phyloP scores from a whole-genome alignment of 305 asterid species.

The Andrographis paniculata region DNA sequence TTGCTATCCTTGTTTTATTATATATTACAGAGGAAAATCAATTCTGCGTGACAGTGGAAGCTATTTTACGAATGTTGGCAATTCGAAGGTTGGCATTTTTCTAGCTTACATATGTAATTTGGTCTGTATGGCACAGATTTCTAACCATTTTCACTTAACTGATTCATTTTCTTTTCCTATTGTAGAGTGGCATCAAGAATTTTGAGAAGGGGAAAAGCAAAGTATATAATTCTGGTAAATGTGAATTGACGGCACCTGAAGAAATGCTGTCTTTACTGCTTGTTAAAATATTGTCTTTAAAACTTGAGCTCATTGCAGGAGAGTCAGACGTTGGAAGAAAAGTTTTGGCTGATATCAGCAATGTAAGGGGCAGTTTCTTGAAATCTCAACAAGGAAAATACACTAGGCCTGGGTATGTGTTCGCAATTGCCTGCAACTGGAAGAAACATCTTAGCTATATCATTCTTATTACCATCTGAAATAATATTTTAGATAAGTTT shows the following conservation, averaged over 20 bases:
- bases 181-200: constrained; percentile 21
- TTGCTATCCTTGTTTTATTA: not conserved
- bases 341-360: constrained; percentile 76
- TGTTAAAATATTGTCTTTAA: constrained; percentile 15
- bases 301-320: constrained; percentile 34
- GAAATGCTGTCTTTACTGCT: not conserved
- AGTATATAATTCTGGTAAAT: constrained; percentile 37
- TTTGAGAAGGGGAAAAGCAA: constrained; percentile 44
- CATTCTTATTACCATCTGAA: constrained; percentile 1
- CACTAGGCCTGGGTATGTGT: constrained; percentile 46
- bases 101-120: not conserved
- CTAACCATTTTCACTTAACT: constrained; percentile 1
- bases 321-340: constrained; percentile 48
- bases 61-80: constrained; percentile 19
- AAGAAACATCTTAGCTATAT: not conserved
- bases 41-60: constrained; percentile 19
- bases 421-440: constrained; percentile 9
- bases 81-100: constrained; percentile 37
- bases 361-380: constrained; percentile 38
- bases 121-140: not conserved
- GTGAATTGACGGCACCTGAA: not conserved
- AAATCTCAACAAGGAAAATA: constrained; percentile 31
- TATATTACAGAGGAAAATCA: constrained; percentile 30
- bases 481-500: constrained; percentile 1
- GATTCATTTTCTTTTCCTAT: constrained; percentile 7